Base-by-base conservation (phyloP, 163 green algal species). In the Prototheca cutis region DNA sequence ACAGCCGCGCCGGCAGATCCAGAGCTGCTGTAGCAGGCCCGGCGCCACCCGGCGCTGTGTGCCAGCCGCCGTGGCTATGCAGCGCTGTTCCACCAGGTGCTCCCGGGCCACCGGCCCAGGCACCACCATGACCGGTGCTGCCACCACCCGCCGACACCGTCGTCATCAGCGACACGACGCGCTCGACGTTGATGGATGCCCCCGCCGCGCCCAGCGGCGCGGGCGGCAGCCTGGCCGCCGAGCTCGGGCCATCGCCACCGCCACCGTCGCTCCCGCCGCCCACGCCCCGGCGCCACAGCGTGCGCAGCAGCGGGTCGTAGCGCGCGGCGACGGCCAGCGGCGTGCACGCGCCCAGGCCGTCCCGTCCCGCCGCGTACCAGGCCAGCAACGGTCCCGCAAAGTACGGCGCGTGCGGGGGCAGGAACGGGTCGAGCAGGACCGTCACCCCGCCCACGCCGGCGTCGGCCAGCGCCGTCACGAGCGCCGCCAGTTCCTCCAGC, bases 131-230 rank as follows among this genome's bases (percentile, higher is more conserved):
- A n/a, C n/a, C n/a, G n/a, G n/a, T n/a, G n/a, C n/a, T n/a, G n/a
- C n/a, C n/a, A n/a, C n/a, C n/a, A n/a, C n/a, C n/a, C n/a, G n/a
- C n/a, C n/a, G n/a, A n/a, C n/a, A n/a, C n/a, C n/a, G n/a, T n/a
- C n/a, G n/a, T n/a, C n/a, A n/a, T n/a, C n/a, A n/a, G n/a, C n/a
- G n/a, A n/a, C n/a, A 84, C 63, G 7, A 91, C 65, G 4, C 82
- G 73, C 51, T 90, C 82, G 6, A 82, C 69, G 62, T 89, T 91
- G 10, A 95, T 34, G 3, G 76, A 93, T n/a, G 74, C 65, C 15
- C 88, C 88, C 13, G 85, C 84, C 6, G 71, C 83, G 29, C 59
- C 62, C 65, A 52, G 56, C 58, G 45, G 66, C 36, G 53, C 52
- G 49, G 53, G 65, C 42, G 33, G 55, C n/a, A n/a, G n/a, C n/a